Conservation (phyloP, 768 basidiomycete species). For the Boletus patriciae region DNA sequence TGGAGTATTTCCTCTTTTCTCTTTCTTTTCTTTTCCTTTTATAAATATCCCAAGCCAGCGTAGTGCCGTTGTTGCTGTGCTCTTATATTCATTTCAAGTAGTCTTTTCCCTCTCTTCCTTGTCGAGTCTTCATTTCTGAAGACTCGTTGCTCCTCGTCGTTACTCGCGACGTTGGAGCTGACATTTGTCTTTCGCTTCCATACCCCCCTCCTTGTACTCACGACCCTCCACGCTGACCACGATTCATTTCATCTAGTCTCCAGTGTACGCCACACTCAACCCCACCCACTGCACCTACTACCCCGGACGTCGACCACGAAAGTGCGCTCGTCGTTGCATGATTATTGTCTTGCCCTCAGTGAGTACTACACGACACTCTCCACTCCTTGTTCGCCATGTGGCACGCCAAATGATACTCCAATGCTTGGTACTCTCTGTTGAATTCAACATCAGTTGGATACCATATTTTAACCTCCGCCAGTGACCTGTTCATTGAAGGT, state of each 20-base stretch:
- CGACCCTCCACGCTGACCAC: constrained; percentile 42
- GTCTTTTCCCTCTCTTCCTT: constrained; percentile 23
- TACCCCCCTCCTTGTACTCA: constrained; percentile 27
- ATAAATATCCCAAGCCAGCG: constrained; percentile 15
- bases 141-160: constrained; percentile 27
- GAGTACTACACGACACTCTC: constrained; percentile 26
- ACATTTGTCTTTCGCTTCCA: constrained; percentile 20
- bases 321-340: constrained; percentile 42
- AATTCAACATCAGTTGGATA: constrained; percentile 6
- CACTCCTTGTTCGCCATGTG: constrained; percentile 10
- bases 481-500: constrained; percentile 6
- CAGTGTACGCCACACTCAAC: constrained; percentile 34
- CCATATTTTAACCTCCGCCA: constrained; percentile 15
- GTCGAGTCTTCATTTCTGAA: constrained; percentile 26
- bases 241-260: constrained; percentile 33
- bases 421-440: neutral
- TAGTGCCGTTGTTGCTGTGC: constrained; percentile 26
- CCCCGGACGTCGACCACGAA: constrained; percentile 40
- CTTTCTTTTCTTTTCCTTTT: constrained; percentile 15
- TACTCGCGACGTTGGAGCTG: constrained; percentile 20
- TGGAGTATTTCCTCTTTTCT: constrained; percentile 5
- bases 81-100: constrained; percentile 35
- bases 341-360: constrained; percentile 38
- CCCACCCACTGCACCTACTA: constrained; percentile 31
- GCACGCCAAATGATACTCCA: constrained; percentile 5